phyloP scores from a whole-genome alignment of 176 grass and related monocot genomes.

The Eleusine indica region DNA sequence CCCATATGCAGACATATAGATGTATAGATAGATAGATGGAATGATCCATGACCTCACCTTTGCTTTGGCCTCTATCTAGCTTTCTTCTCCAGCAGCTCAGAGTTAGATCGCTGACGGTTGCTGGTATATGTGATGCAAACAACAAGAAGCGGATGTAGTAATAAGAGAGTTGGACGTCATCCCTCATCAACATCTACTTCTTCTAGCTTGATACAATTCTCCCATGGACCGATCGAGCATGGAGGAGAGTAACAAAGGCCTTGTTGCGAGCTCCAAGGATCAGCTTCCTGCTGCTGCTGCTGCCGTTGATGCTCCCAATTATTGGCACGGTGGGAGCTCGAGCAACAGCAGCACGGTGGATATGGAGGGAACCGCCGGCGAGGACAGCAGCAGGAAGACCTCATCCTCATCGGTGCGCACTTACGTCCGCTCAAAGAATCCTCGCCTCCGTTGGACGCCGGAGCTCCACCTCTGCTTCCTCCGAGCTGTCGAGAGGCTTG shows the following conservation, averaged over 20 bases:
- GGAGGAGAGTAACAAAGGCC: slow-evolving; percentile 13
- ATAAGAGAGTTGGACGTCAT: neutral
- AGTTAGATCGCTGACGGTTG: neutral
- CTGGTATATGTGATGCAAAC: neutral
- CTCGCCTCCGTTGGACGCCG: slow-evolving; percentile 79
- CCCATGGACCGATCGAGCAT: neutral
- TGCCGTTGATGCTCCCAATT: neutral
- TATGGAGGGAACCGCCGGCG: slow-evolving; percentile 41
- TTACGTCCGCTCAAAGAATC: slow-evolving; percentile 75
- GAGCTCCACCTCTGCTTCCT: slow-evolving; percentile 71
- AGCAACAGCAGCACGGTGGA: slow-evolving; percentile 68
- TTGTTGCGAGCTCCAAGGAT: neutral
- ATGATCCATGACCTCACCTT: slow-evolving; percentile 40
- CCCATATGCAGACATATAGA: slow-evolving; percentile 3
- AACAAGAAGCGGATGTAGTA: neutral
- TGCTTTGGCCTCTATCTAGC: slow-evolving; percentile 11
- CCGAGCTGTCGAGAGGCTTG: slow-evolving; percentile 65
- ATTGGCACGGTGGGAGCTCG: slow-evolving; percentile 36
- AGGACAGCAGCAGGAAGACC: slow-evolving; percentile 1
- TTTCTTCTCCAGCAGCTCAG: neutral
- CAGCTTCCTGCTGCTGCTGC: neutral
- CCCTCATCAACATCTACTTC: slow-evolving; percentile 16
- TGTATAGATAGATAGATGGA: slow-evolving; percentile 34
- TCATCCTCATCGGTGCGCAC: slow-evolving; percentile 36
- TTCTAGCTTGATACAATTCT: neutral